Conservation (phyloP, 345 rosid species). For the Clausena lansium region DNA sequence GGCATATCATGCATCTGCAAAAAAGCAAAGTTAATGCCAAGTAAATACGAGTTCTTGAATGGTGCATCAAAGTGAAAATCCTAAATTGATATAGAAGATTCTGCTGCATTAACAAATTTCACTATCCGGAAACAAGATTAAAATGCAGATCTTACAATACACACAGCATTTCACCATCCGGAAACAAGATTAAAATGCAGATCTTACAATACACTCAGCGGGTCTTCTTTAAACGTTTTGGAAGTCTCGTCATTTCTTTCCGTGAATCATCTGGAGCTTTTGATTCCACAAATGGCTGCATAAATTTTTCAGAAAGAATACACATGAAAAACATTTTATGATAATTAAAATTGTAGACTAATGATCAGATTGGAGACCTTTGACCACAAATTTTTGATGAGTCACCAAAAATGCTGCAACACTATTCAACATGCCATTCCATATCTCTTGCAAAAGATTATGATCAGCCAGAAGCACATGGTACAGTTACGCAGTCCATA, state of each 20-base stretch:
- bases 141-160: constrained; percentile 8
- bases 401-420: background rate
- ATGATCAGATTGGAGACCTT: background rate
- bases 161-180: constrained; percentile 26
- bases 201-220: constrained; percentile 38
- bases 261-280: constrained; percentile 54
- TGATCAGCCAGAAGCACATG: background rate
- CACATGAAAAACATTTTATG: background rate
- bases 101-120: background rate
- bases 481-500: background rate
- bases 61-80: background rate
- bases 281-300: constrained; percentile 74
- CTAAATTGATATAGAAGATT: background rate
- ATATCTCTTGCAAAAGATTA: background rate
- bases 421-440: background rate
- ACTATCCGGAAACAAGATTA: background rate
- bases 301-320: background rate
- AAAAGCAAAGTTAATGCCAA: background rate
- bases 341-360: background rate
- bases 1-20: constrained; percentile 1
- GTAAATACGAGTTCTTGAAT: background rate
- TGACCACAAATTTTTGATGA: background rate
- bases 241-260: constrained; percentile 55
- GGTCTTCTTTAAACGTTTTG: constrained; percentile 71
- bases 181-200: background rate